Percentiles rank a stretch among this genome's conserved stretches.
Conservation (phyloP, 306 rosid species). For the Vigna trinervia region DNA sequence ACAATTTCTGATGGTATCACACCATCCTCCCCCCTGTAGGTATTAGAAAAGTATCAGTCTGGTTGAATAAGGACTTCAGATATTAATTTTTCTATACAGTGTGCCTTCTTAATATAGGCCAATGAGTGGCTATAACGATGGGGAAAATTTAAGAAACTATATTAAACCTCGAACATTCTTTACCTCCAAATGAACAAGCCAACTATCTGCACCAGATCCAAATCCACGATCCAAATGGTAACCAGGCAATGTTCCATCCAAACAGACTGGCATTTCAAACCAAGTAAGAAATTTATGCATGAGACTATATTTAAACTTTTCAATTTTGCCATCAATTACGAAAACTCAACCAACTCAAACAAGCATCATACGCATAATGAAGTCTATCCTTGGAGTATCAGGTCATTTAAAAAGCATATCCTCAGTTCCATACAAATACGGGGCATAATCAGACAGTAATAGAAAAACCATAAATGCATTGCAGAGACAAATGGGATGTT, state of each 20-base stretch:
- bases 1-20: conserved; percentile 70
- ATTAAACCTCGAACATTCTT: conserved; percentile 1
- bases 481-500: conserved; percentile 19
- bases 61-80: conserved; percentile 12
- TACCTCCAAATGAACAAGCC: conserved; percentile 91
- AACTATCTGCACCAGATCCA: conserved; percentile 78
- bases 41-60: conserved; percentile 22
- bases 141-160: neutral
- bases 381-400: conserved; percentile 13
- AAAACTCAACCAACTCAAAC: conserved; percentile 34
- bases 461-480: conserved; percentile 19
- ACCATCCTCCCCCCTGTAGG: conserved; percentile 93
- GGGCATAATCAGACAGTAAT: conserved; percentile 5
- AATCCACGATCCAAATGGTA: conserved; percentile 79
- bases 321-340: neutral
- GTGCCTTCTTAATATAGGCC: neutral
- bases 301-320: conserved; percentile 12
- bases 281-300: conserved; percentile 19
- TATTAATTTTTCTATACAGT: neutral
- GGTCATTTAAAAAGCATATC: conserved; percentile 1
- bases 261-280: conserved; percentile 63
- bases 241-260: conserved; percentile 91
- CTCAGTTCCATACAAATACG: neutral
- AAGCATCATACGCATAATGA: neutral
- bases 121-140: neutral